These are phyloP conservation scores for Canavalia gladiata DNA, from an alignment of 306 rosid genomes.

Conservation along the genomic window DNA sequence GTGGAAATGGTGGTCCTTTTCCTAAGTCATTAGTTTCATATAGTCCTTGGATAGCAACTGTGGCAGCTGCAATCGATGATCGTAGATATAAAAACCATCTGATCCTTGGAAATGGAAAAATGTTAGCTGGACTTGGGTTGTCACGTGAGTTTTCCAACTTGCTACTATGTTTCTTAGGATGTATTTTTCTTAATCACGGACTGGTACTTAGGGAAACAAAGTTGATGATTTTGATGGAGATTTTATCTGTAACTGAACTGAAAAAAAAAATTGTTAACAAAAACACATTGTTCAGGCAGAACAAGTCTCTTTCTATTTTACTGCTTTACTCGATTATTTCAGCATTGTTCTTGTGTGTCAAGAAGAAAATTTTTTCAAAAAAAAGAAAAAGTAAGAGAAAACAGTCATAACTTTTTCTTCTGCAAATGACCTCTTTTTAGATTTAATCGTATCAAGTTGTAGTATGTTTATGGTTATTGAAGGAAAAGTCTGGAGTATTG, in stretches of 20 bases:
- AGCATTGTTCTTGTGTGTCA: slow-evolving; percentile 25
- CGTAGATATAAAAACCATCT: slow-evolving; percentile 97
- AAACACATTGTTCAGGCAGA: slow-evolving; percentile 1
- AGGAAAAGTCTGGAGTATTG: neutral
- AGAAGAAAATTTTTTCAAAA: neutral
- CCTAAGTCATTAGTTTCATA: slow-evolving; percentile 96
- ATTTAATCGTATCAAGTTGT: slow-evolving; percentile 28
- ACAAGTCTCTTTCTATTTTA: slow-evolving; percentile 28
- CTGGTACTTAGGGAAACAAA: neutral
- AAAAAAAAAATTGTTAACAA: neutral
- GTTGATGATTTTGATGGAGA: slow-evolving; percentile 20
- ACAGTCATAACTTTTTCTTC: neutral
- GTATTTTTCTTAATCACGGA: slow-evolving; percentile 27
- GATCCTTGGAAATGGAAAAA: slow-evolving; percentile 87
- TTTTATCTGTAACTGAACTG: slow-evolving; percentile 14
- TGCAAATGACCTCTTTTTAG: neutral
- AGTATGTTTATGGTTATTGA: neutral
- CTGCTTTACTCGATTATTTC: neutral
- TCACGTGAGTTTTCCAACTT: slow-evolving; percentile 82
- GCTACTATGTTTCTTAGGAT: slow-evolving; percentile 20
- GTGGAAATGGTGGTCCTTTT: slow-evolving; percentile 98
- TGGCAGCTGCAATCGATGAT: slow-evolving; percentile 99
- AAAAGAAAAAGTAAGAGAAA: slow-evolving; percentile 10
- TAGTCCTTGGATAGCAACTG: slow-evolving; percentile 97
- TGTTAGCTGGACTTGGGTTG: slow-evolving; percentile 87